Base-by-base conservation (phyloP, 345 rosid genomes). In the Combretum micranthum region DNA sequence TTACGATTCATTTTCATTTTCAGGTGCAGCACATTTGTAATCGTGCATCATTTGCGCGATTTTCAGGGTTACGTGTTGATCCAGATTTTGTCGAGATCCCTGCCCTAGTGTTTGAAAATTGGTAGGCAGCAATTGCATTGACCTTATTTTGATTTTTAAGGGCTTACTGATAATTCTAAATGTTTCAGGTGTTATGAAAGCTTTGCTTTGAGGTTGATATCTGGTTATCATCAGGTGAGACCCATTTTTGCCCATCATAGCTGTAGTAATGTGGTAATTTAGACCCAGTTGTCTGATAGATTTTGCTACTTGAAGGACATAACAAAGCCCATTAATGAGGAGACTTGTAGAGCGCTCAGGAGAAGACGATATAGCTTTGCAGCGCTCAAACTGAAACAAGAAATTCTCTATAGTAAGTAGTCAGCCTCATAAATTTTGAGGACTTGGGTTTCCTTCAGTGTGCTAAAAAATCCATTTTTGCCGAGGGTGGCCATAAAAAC, bases 61-160 rank as follows among this genome's bases (percentile, higher is more conserved):
- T 84, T 63, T 92, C 96, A 12, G 96, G 96, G 53, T 70, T 92
- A 71, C 84, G 84, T 62, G 85, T 81, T 59, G 92, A 86, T 75
- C 86, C 90, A 53, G 98, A 88, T 65, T 92, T 88, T 66, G 87
- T 86, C 64, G 98, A 92, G 86, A 83, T 92, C 55, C 96, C 98
- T 68, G 81, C 95, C 61, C 70, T 65, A 42, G 63, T 92, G 72
- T 64, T 92, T 65, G 98, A 92, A 57, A 84, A 88, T 70, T 92
- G 95, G 98, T 72, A 68, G 64, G 74, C 20, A 51, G 20, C 50
- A 14, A 43, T 15, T 69, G 37, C 47, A 18, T 44, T 39, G 37
- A 52, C 46, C 55, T 47, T 64, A 59, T 18, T 57, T 59, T 44
- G 18, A 46, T 17, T 59, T n/a, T 15, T 50, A 45, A 32, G 16